These are phyloP conservation scores for Trichoderma oligosporum DNA, from an alignment of 2,329 filamentous ascomycete genomes.

Conservation along the genomic window DNA sequence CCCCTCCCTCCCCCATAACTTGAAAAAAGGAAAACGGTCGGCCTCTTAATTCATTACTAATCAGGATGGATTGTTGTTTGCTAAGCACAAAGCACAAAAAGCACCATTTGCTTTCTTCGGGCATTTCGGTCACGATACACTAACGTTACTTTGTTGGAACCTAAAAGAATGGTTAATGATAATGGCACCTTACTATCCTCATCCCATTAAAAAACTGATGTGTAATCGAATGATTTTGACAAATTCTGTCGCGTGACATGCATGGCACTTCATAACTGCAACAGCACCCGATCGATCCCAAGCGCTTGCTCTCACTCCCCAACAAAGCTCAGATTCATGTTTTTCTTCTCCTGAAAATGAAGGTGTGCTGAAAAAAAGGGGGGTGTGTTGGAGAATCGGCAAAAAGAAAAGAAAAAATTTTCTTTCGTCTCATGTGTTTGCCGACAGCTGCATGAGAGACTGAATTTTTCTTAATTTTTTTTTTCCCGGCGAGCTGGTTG, in stretches of 20 bases:
- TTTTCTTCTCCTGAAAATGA: too few relatives aligned
- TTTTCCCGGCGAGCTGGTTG: too few relatives aligned
- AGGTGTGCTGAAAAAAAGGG: neutral
- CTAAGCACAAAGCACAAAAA: neutral
- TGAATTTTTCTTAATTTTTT: too few relatives aligned
- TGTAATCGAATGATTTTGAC: constrained; percentile 10
- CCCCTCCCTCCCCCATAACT: neutral
- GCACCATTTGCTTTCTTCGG: too few relatives aligned
- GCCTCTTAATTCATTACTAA: neutral
- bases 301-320: too few relatives aligned
- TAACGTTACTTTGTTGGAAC: neutral
- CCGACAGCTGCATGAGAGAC: neutral
- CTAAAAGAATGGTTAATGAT: neutral
- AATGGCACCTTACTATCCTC: constrained; percentile 5
- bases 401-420: neutral
- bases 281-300: constrained; percentile 9
- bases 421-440: neutral
- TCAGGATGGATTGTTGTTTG: neutral
- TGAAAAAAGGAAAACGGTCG: neutral
- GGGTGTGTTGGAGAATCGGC: neutral
- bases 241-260: constrained; percentile 8
- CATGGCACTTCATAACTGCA: neutral
- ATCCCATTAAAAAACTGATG: constrained; percentile 6
- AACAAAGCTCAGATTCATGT: too few relatives aligned
- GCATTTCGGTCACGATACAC: too few relatives aligned